Percentiles rank a stretch among this genome's conserved stretches.
Conservation (phyloP, 2,329 filamentous ascomycete genomes). For the Fusarium sarcochroum region DNA sequence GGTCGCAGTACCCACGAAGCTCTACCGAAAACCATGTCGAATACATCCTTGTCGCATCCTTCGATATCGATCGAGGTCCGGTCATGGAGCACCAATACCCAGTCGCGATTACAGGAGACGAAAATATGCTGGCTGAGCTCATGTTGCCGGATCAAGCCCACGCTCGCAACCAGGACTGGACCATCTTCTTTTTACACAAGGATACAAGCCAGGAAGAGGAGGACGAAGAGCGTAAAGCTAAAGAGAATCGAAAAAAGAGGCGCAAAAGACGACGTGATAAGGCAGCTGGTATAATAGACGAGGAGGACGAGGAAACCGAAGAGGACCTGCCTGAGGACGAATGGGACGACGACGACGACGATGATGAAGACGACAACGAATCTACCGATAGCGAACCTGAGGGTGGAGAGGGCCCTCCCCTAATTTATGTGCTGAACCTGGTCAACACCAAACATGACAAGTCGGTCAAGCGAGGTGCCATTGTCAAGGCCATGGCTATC, state of each 20-base stretch:
- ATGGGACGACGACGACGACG: constrained; percentile 63
- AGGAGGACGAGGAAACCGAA: constrained; percentile 59
- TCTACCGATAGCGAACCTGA: constrained; percentile 75
- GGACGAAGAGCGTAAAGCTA: constrained; percentile 75
- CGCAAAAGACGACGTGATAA: constrained; percentile 67
- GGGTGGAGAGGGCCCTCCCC: constrained; percentile 84
- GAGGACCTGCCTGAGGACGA: constrained; percentile 63
- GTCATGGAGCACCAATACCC: constrained; percentile 99
- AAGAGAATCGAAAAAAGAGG: constrained; percentile 65
- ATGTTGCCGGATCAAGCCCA: constrained; percentile 99
- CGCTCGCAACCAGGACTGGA: constrained; percentile 96
- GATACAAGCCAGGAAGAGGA: constrained; percentile 89
- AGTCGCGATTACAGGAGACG: constrained; percentile 93
- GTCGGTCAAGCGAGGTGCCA: constrained; percentile 89
- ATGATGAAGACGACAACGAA: constrained; percentile 64
- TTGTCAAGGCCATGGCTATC: constrained; percentile 99
- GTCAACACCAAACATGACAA: constrained; percentile 99
- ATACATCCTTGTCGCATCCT: constrained; percentile 96
- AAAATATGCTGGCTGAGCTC: constrained; percentile 97
- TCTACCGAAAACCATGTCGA: constrained; percentile 94
- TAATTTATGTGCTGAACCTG: constrained; percentile 97
- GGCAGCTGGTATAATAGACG: constrained; percentile 63
- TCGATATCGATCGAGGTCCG: constrained; percentile 95
- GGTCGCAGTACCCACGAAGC: constrained; percentile 82
- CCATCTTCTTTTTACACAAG: constrained; percentile 98